Evolutionary conservation across 495 filamentous ascomycete species (phyloP).

Genomic region (Penicillium antarcticum): DNA sequence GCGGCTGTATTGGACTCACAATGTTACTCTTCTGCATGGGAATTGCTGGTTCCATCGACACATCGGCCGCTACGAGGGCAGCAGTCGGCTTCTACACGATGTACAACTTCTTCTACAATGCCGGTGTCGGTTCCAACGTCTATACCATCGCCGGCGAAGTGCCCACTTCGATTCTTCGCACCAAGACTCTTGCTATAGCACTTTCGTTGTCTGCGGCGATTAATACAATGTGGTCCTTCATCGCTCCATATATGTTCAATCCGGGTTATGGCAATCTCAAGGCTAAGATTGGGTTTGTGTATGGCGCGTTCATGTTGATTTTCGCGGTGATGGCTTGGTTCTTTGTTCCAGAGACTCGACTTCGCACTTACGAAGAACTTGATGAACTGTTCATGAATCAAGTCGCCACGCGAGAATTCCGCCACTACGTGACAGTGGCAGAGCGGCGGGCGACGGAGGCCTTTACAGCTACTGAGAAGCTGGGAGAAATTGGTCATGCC

Average conservation of each 20-base stretch:
- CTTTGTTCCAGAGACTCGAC: no score
- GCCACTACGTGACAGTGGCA: no score
- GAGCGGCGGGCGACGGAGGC: no score
- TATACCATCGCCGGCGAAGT: constrained; percentile 5
- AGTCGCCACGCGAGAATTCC: no score
- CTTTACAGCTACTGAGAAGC: no score
- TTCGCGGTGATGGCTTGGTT: background rate
- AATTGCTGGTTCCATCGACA: background rate
- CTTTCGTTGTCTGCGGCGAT: background rate
- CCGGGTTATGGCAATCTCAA: constrained; percentile 1
- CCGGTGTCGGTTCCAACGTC: constrained; percentile 4
- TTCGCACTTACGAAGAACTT: no score
- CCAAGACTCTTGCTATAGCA: background rate
- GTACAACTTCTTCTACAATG: constrained; percentile 5
- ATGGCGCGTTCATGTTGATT: background rate
- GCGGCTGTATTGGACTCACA: background rate
- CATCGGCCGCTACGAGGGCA: background rate
- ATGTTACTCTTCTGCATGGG: constrained; percentile 3
- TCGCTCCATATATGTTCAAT: constrained; percentile 3
- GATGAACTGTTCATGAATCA: no score
- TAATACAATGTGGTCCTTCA: constrained; percentile 7
- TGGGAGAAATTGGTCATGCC: no score
- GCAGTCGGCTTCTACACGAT: constrained; percentile 8
- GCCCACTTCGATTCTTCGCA: background rate
- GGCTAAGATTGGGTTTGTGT: constrained; percentile 6